These are phyloP conservation scores for Priceomyces fermenticarens DNA, from an alignment of 805 yeast genomes.

Conservation along the genomic window DNA sequence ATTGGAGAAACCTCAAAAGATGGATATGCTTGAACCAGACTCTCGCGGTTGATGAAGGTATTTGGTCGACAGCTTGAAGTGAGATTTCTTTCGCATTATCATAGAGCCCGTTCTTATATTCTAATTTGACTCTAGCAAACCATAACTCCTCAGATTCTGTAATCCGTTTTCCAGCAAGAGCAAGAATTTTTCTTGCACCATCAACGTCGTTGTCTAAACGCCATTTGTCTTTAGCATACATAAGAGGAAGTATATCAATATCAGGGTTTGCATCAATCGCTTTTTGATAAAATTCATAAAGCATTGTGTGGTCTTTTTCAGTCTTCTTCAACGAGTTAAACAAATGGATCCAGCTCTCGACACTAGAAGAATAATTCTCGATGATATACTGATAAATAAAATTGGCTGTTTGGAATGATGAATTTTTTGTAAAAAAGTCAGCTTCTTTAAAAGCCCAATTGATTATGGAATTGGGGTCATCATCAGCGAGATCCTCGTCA, in stretches of 20 bases:
- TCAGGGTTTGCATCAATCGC: slow-evolving; percentile 52
- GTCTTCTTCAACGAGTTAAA: slow-evolving; percentile 27
- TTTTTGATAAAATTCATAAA: slow-evolving; percentile 44
- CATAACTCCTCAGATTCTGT: slow-evolving; percentile 56
- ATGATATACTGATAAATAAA: slow-evolving; percentile 47
- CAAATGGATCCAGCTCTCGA: slow-evolving; percentile 48
- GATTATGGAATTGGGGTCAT: slow-evolving; percentile 3
- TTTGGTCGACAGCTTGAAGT: slow-evolving; percentile 14
- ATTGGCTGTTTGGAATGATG: slow-evolving; percentile 37
- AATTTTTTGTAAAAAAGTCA: slow-evolving; percentile 16
- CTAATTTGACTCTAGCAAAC: slow-evolving; percentile 71
- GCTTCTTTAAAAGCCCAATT: slow-evolving; percentile 28
- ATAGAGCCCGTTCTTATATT: slow-evolving; percentile 42
- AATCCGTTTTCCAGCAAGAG: slow-evolving; percentile 41
- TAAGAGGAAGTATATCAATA: slow-evolving; percentile 51
- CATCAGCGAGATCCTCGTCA: slow-evolving; percentile 9
- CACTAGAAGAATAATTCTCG: slow-evolving; percentile 43
- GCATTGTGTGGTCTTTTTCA: slow-evolving; percentile 13
- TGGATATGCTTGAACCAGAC: slow-evolving; percentile 58
- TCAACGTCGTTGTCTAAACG: slow-evolving; percentile 40
- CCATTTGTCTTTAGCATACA: slow-evolving; percentile 76
- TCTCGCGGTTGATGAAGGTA: slow-evolving; percentile 34
- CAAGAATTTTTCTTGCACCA: slow-evolving; percentile 53
- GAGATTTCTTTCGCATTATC: slow-evolving; percentile 34
- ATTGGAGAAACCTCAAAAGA: slow-evolving; percentile 14